Base-by-base conservation (phyloP, 2,329 filamentous ascomycete species). In the Aspergillus pseudoglaucus region DNA sequence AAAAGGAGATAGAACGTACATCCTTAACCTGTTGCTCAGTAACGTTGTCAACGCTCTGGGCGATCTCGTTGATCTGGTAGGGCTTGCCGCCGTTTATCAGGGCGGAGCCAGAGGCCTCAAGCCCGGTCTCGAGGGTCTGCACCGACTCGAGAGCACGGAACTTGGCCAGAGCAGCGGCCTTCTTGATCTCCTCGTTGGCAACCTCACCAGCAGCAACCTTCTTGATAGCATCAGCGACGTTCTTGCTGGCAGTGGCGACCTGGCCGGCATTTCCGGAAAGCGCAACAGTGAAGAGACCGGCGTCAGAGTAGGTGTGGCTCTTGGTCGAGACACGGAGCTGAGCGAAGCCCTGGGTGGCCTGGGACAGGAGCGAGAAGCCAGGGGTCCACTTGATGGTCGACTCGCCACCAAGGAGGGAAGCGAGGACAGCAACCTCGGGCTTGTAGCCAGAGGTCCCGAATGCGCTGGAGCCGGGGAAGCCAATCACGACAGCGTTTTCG, bases 321-420 rank as follows among this genome's bases (percentile, higher is more conserved):
- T 84, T 80, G 54, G 91, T 88, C 33, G 81, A 78, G 62, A 89
- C 81, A 45, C 77, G 79, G 54, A 87, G 81, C 56, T 83, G 82
- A 33, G 84, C 77, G 62, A 82, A 76, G 41, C 79, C 77, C 53
- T 84, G 77, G 48, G 83, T 80, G 52, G 85, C 85, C 78, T 95
- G 90, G 65, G 87, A 80, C 51, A 98, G 82, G 53, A 96, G 79
- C 50, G 88, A 91, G 80, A 95, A 97, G 61, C 93, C 93, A 54
- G 88, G 75, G 45, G 88, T 85, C 91, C 91, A 98, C 79, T 97
- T 98, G 78, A 97, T 90, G 71, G 77, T 86, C 47, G 90, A 87
- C 72, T 94, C 76, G 53, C 91, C 93, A 65, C 93, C 93, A 45
- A 98, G 86, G 17, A 98, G 84, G 55, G 90, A 83, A 49, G 87